Evolutionary conservation across 2,329 filamentous ascomycete species (phyloP).

Genomic region (Fusarium buharicum): DNA sequence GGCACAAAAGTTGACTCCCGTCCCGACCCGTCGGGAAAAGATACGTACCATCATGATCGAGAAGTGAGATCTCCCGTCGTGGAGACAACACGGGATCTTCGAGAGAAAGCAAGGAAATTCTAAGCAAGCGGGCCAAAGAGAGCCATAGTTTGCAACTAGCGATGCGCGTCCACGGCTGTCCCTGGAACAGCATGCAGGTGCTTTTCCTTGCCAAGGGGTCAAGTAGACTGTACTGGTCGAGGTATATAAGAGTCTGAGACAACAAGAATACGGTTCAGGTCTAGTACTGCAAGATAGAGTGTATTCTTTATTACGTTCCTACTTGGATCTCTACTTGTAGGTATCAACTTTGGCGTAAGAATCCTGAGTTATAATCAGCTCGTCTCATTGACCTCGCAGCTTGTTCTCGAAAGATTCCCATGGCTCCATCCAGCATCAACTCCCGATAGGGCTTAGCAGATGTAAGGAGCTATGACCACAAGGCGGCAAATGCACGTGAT

Average conservation of each 20-base stretch:
- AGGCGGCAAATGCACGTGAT: slow-evolving; percentile 38
- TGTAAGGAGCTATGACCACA: slow-evolving; percentile 46
- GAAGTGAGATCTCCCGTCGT: slow-evolving; percentile 16
- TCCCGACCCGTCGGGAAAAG: slow-evolving; percentile 22
- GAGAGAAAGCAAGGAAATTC: slow-evolving; percentile 4
- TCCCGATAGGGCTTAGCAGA: slow-evolving; percentile 44
- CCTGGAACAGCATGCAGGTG: slow-evolving; percentile 38
- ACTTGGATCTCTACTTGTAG: no score
- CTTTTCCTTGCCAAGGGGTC: slow-evolving; percentile 14
- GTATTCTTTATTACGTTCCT: no score
- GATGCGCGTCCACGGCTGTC: slow-evolving; percentile 30
- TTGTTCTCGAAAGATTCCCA: slow-evolving; percentile 11
- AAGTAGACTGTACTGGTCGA: no score
- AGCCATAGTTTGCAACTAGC: slow-evolving; percentile 26
- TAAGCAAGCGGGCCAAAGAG: slow-evolving; percentile 1
- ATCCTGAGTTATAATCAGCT: no score
- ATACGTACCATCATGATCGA: slow-evolving; percentile 27
- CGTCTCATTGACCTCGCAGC: no score
- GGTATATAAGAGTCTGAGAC: no score
- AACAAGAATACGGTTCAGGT: no score
- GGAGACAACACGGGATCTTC: slow-evolving; percentile 12
- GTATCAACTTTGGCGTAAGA: no score
- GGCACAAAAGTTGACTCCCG: slow-evolving; percentile 8
- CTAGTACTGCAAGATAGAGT: no score
- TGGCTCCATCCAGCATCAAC: slow-evolving; percentile 20